These are phyloP conservation scores for Iris pallida DNA, from an alignment of 116 monocot genomes.

Conservation along the genomic window DNA sequence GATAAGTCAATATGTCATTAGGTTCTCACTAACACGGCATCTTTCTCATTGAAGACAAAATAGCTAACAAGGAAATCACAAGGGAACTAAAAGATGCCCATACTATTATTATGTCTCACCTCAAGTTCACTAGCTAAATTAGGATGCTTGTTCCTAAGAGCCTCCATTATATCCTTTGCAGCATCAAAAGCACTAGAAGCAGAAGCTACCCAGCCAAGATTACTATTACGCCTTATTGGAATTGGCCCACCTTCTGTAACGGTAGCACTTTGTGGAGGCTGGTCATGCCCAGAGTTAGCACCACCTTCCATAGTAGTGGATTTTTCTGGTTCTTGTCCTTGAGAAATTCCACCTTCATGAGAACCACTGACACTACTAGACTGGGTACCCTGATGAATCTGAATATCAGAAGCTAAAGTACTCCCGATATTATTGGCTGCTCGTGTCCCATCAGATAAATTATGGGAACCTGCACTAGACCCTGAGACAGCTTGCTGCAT, in stretches of 20 bases:
- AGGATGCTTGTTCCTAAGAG: constrained; percentile 86
- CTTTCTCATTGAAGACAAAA: no score
- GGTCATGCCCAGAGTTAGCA: constrained; percentile 49
- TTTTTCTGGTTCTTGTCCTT: constrained; percentile 72
- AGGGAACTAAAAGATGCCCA: constrained; percentile 1
- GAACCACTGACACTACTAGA: constrained; percentile 29
- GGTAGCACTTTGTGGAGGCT: constrained; percentile 45
- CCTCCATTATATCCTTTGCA: constrained; percentile 98
- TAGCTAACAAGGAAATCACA: no score
- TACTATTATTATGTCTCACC: constrained; percentile 34
- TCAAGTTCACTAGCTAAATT: constrained; percentile 95
- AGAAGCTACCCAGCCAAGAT: constrained; percentile 75
- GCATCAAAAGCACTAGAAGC: constrained; percentile 94
- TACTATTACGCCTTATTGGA: constrained; percentile 57
- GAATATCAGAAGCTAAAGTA: constrained; percentile 41
- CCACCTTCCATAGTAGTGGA: constrained; percentile 40
- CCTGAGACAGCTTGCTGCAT: constrained; percentile 64
- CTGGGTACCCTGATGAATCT: constrained; percentile 44
- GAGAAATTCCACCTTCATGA: constrained; percentile 68
- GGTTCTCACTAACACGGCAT: no score
- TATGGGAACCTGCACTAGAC: constrained; percentile 38
- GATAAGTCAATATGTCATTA: no score
- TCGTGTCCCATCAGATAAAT: constrained; percentile 63
- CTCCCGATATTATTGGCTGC: constrained; percentile 28
- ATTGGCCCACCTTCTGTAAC: constrained; percentile 34